Conservation (phyloP, 176 grass and related monocot genomes). For the Oryza longistaminata region DNA sequence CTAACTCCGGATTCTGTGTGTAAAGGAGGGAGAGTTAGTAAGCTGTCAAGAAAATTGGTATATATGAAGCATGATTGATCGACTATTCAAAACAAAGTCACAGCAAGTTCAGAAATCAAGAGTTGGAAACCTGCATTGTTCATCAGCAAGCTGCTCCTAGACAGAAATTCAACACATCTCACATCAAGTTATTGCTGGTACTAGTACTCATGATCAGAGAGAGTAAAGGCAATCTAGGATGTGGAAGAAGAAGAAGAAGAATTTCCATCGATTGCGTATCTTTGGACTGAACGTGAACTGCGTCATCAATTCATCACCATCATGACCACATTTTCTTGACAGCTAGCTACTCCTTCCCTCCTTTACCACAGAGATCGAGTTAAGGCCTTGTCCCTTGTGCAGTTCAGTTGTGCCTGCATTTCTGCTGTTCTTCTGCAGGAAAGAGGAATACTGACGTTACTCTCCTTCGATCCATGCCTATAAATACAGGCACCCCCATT, state of each 20-base stretch:
- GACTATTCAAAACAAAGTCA: too few relatives aligned
- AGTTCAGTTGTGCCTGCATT: too few relatives aligned
- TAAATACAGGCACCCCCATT: not conserved
- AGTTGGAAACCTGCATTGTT: not conserved
- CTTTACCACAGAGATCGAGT: not conserved
- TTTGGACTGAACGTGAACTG: slow-evolving; percentile 20
- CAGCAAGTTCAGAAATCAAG: not conserved
- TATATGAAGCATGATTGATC: too few relatives aligned
- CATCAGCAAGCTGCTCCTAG: not conserved
- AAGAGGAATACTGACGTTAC: not conserved
- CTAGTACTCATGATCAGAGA: not conserved
- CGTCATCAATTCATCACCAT: slow-evolving; percentile 54
- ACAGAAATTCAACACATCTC: not conserved
- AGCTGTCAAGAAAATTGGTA: too few relatives aligned
- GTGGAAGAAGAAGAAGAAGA: slow-evolving; percentile 7
- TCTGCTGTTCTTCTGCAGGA: too few relatives aligned
- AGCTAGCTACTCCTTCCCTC: not conserved
- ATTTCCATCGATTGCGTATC: slow-evolving; percentile 25
- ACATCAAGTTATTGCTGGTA: not conserved
- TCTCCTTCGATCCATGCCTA: not conserved
- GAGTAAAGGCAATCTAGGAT: not conserved
- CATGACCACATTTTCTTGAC: slow-evolving; percentile 32
- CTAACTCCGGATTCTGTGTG: too few relatives aligned
- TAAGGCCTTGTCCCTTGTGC: too few relatives aligned
- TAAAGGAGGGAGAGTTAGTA: too few relatives aligned